Evolutionary conservation across 2,329 filamentous ascomycete species (phyloP), one percentile per base, ranked within the genome.

Genomic region (Stemphylium beticola): DNA sequence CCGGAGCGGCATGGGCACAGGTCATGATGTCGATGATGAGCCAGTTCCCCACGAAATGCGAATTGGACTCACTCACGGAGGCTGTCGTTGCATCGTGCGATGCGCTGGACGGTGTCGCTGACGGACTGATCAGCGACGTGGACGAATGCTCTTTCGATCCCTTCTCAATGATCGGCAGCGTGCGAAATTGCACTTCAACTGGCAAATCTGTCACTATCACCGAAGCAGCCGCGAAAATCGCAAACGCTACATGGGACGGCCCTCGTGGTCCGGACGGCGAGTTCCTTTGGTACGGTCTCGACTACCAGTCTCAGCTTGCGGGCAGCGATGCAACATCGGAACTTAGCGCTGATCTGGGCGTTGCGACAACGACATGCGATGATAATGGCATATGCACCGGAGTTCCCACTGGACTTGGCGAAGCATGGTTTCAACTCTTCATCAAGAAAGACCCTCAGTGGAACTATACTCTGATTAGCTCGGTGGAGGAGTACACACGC

Each of bases 131-230:
- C 12, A 32, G 49, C 3, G 54, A 71, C 18, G 52, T 60, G 4
- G 61, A 63, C 2, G n/a, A 29, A 1, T 74, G 70, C 53, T 11
- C 47, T 11, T 73, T 72, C 36, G 54, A 67, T 32, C 62, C 66
- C 34, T 56, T 44, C 32, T 36, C 49, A 1, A 26, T 62, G 11
- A 53, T 71, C 8, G 49, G 49, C 6, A 60, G 59, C 12, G 45
- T 33, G 1, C 12, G 55, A 2, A 52, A 57, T 26, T 68, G 66
- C 24, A 49, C 39, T 5, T 49, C 42, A 3, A 33, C 50, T 3
- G 39, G 39, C 1, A 26, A 47, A 2, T 15, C 43, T 0, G 45
- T 47, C 1, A 22, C 14, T 0, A 60, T 68, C 31, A 56, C 47
- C 2, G 41, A 53, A 9, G 31, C 38, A 2, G 62, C 62, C 3